Conservation (phyloP, 192 early-diverging fungal genomes). For the Obelidium mucronatum region DNA sequence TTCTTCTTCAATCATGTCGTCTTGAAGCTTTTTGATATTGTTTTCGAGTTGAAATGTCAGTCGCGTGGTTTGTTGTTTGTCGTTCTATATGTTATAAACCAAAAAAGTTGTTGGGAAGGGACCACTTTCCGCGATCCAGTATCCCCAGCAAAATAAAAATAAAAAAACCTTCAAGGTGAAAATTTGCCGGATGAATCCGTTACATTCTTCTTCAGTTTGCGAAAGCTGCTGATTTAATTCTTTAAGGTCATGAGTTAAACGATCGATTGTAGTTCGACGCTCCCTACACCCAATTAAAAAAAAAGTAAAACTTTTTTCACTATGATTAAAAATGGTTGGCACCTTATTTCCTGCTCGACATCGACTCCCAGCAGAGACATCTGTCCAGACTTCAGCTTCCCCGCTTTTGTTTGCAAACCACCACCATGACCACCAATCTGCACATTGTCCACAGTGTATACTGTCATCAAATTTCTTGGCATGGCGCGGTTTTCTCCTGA, state of each 20-base stretch:
- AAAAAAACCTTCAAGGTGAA: background rate
- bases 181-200: background rate
- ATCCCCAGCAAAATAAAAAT: too few species aligned
- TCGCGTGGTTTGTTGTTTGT: background rate
- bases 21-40: constrained; percentile 35
- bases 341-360: constrained; percentile 28
- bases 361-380: constrained; percentile 42
- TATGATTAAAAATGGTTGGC: background rate
- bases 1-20: constrained; percentile 36
- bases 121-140: too few species aligned
- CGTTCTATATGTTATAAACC: background rate
- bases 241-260: constrained; percentile 3
- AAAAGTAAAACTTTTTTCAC: background rate
- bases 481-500: constrained; percentile 16
- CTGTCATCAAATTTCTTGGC: constrained; percentile 43
- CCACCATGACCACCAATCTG: constrained; percentile 47
- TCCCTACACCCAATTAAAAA: background rate
- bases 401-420: constrained; percentile 39
- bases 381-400: constrained; percentile 23
- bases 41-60: background rate
- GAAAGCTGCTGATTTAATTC: background rate
- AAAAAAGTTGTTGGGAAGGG: too few species aligned
- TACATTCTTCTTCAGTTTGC: background rate
- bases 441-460: constrained; percentile 51
- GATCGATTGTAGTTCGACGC: background rate